Percentiles rank a stretch among this genome's conserved stretches.
phyloP scores from a whole-genome alignment of 768 basidiomycete genomes.

The Boletus rubescentipes region DNA sequence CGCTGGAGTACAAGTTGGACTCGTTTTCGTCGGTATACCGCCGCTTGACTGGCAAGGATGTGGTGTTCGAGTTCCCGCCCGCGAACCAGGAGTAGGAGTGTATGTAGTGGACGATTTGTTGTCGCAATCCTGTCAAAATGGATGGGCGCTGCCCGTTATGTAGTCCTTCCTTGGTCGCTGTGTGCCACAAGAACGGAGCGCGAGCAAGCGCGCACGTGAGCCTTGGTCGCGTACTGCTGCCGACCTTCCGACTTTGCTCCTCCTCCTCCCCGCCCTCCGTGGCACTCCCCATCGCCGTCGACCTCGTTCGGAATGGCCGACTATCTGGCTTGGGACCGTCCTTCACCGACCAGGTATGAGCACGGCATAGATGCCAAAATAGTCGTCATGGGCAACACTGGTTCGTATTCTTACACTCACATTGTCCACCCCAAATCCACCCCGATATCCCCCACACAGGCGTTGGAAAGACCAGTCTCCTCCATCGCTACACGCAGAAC shows the following conservation, averaged over 20 bases:
- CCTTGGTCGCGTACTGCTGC: slow-evolving; percentile 31
- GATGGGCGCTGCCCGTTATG: slow-evolving; percentile 36
- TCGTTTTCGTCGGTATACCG: slow-evolving; percentile 98
- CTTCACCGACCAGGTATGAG: slow-evolving; percentile 68
- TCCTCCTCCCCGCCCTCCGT: slow-evolving; percentile 47
- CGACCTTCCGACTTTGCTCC: slow-evolving; percentile 2
- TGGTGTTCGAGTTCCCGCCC: slow-evolving; percentile 89
- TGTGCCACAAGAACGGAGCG: slow-evolving; percentile 25
- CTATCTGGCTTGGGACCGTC: slow-evolving; percentile 62
- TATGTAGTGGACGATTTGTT: slow-evolving; percentile 36
- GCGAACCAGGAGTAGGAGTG: slow-evolving; percentile 61
- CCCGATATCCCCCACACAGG: slow-evolving; percentile 42
- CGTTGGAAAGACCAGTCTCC: slow-evolving; percentile 90
- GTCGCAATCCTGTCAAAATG: slow-evolving; percentile 33
- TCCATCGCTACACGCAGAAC: slow-evolving; percentile 88
- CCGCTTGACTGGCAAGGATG: slow-evolving; percentile 94
- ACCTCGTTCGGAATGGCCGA: slow-evolving; percentile 48
- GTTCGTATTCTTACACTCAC: slow-evolving; percentile 33
- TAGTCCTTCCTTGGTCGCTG: slow-evolving; percentile 14
- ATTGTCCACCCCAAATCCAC: slow-evolving; percentile 15
- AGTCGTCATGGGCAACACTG: slow-evolving; percentile 88
- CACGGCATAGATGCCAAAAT: slow-evolving; percentile 92
- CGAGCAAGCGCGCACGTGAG: slow-evolving; percentile 30
- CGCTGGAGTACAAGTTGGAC: slow-evolving; percentile 99
- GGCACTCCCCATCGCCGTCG: slow-evolving; percentile 36